Evolutionary conservation across 352 stramenopile genomes (phyloP).

Genomic region (Globisporangium carolinianum): DNA sequence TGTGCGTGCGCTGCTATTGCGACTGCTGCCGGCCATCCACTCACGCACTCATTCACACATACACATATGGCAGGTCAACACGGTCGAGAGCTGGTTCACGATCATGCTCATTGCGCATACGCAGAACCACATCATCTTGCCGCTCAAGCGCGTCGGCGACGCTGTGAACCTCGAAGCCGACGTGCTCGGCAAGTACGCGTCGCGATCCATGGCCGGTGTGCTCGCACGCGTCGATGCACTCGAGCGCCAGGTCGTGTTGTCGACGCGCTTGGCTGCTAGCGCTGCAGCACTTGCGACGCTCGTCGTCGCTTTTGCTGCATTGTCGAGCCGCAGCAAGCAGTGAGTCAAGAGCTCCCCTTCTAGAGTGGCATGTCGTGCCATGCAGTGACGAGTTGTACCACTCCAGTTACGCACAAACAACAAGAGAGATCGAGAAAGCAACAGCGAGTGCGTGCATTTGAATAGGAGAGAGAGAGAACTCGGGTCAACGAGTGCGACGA

Average conservation of each 20-base stretch:
- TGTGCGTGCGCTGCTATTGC: too few relatives aligned
- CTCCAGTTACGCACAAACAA: not conserved
- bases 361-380: too few relatives aligned
- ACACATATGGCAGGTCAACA: constrained; percentile 18
- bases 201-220: constrained; percentile 62
- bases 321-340: constrained; percentile 13
- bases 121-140: constrained; percentile 95
- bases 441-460: not conserved
- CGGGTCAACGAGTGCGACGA: not conserved
- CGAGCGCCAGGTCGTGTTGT: constrained; percentile 40
- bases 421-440: not conserved
- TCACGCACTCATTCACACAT: too few relatives aligned
- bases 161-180: constrained; percentile 90
- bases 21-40: too few relatives aligned
- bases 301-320: constrained; percentile 18
- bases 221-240: constrained; percentile 51
- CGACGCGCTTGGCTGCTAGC: constrained; percentile 25
- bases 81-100: constrained; percentile 89
- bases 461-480: not conserved
- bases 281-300: constrained; percentile 19
- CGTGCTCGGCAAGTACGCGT: constrained; percentile 90
- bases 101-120: constrained; percentile 99
- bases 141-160: constrained; percentile 85
- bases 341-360: not conserved
- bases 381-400: too few relatives aligned